Base-by-base conservation (phyloP, 2,329 filamentous ascomycete species). In the Ophiobolus disseminans region DNA sequence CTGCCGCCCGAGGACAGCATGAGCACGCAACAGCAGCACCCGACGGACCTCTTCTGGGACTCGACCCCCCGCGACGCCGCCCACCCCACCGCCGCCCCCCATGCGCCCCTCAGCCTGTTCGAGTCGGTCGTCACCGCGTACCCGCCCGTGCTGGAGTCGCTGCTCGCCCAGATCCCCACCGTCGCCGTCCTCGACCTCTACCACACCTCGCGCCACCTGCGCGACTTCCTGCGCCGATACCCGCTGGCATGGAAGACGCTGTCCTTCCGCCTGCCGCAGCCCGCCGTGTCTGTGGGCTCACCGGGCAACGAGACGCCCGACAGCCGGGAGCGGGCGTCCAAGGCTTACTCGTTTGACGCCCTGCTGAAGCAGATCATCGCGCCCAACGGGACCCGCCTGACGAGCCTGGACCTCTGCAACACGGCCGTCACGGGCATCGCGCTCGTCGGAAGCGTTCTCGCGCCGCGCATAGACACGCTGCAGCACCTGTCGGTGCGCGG, bases 231-330 rank as follows among this genome's bases (percentile, higher is more conserved):
- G 40, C 73, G 75, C 49, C 69, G 66, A n/a, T 85, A 84, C 63
- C 83, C 83, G 28, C 79, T 82, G 39, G 82, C 82, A 73, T 86
- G 83, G 82, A 80, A 78, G 63, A 79, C 81, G 50, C 75, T 85
- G 21, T 85, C 82, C 10, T 86, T 85, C 67, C 79, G 82, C 30
- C 70, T 84, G 47, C 74, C 73, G 22, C 71, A 74, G 61, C 73
- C 73, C 42, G 68, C 73, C 10, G 63, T 68, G 34, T 54, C 63
- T 14, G 62, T 73, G 13, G 69, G 66, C 44, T 68, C 71, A 22
- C 69, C 73, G 9, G 74, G 71, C 53, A 72, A 69, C 40, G 73
- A 76, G 55, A 73, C 71, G 32, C 70, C 72, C 13, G 73, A 76
- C 42, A 58, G 52, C 48, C 50, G 71, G 40, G 71, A 74, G 46